Evolutionary conservation across 139 green algal species (phyloP).

Genomic region (Tetradesmus obliquus): DNA sequence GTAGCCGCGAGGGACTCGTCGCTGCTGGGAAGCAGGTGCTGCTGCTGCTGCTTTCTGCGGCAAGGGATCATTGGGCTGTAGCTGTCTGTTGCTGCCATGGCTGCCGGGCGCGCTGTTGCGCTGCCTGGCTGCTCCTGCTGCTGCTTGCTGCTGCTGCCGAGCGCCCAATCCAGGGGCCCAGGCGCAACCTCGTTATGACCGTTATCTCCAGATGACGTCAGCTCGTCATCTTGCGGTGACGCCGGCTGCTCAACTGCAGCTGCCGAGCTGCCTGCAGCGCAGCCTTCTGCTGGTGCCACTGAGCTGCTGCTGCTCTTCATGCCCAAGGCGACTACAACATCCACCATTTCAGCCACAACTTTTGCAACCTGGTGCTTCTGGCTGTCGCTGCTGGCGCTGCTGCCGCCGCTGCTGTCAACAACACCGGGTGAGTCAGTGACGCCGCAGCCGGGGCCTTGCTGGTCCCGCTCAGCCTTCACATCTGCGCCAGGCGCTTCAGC

Average conservation of each 20-base stretch:
- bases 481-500: neutral
- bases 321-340: neutral
- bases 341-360: slow-evolving; percentile 1
- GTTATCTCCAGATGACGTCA: slow-evolving; percentile 34
- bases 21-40: slow-evolving; percentile 1
- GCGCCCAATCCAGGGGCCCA: neutral
- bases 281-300: neutral
- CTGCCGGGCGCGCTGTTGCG: neutral
- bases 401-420: slow-evolving; percentile 31
- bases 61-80: slow-evolving; percentile 26
- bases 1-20: neutral
- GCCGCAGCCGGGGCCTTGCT: neutral
- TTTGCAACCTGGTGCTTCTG: slow-evolving; percentile 22
- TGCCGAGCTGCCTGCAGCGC: neutral
- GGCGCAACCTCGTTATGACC: slow-evolving; percentile 1
- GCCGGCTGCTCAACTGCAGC: neutral
- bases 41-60: slow-evolving; percentile 21
- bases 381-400: neutral
- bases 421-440: neutral
- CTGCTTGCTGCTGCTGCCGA: slow-evolving; percentile 18
- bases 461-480: neutral
- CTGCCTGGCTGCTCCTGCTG: slow-evolving; percentile 13
- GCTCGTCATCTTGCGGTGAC: neutral
- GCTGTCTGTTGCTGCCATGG: slow-evolving; percentile 6
- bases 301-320: neutral